Base-by-base conservation (phyloP, 2,329 filamentous ascomycete species). In the Cadophora gregata region DNA sequence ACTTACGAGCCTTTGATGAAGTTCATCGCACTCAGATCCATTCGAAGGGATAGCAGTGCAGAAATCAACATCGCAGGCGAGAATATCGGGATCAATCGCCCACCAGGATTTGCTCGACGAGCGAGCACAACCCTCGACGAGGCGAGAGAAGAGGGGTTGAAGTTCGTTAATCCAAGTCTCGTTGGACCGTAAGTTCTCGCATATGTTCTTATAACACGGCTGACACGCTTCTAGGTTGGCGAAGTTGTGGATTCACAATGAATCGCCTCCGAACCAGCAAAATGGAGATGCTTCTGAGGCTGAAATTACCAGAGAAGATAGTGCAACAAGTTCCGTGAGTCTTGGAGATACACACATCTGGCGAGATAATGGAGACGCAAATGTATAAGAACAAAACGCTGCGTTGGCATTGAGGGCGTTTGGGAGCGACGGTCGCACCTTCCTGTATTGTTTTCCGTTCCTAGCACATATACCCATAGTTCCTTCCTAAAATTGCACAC, bases 21-120 rank as follows among this genome's bases (percentile, higher is more conserved):
- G 73, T 97, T 96, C 77, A 98, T 99, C 77, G 93, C 96, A 31
- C 82, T 99, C 53, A 87, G 93, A 69, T 97, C 93, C 74, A 93
- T 99, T 67, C 87, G 90, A 71, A 83, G 87, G 29, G 84, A 87
- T 2, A 83, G 87, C n/a, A 81, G 83, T 47, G 79, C 83, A 7
- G 80, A 79, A 8, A 77, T 79, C 21, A 79, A 79, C 42, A 80
- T 81, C 60, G 76, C 82, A 33, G 82, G 85, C 16, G 75, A 77
- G 8, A 78, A 78, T 10, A 76, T 76, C 25, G 71, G 70, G 6
- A 68, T 73, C 14, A 59, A 71, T 59, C 66, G 64, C 16, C 73
- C 73, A 38, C 67, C 73, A 45, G 75, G 72, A 53, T 50, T 67
- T 47, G 31, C 65, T 10, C 72, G 73, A n/a, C 62, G 75, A 25